These are phyloP conservation scores for Diophrys appendiculata DNA, from an alignment of 73 alveolate genomes.

Conservation along the genomic window DNA sequence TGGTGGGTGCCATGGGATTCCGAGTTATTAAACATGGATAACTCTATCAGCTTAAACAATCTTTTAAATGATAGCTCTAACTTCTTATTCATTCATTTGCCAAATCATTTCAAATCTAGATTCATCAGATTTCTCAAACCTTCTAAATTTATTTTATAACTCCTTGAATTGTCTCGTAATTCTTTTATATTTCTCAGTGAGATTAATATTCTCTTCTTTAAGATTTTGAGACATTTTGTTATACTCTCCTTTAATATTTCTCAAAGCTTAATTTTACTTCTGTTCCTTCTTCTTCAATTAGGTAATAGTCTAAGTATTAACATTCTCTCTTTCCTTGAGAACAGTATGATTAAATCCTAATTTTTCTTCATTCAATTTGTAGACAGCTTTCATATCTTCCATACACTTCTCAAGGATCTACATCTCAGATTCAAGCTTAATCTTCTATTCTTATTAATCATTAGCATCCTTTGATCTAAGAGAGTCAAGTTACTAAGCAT, in stretches of 20 bases:
- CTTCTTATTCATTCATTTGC: constrained; percentile 86
- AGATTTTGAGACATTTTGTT: constrained; percentile 49
- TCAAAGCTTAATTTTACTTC: constrained; percentile 57
- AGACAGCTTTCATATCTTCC: constrained; percentile 88
- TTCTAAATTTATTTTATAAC: constrained; percentile 68
- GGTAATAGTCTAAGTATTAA: constrained; percentile 54
- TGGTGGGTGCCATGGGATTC: constrained; percentile 86
- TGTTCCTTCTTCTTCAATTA: constrained; percentile 67
- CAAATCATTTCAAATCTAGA: constrained; percentile 74
- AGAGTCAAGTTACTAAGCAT: constrained; percentile 70
- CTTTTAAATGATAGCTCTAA: constrained; percentile 71
- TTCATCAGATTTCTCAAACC: constrained; percentile 76
- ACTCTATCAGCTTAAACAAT: constrained; percentile 81
- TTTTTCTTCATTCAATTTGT: constrained; percentile 73
- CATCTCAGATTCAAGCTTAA: constrained; percentile 79
- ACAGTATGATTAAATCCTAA: constrained; percentile 74
- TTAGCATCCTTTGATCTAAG: constrained; percentile 77
- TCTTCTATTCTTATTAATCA: constrained; percentile 71
- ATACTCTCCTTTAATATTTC: constrained; percentile 61
- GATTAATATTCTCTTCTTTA: constrained; percentile 62
- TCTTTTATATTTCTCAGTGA: constrained; percentile 76
- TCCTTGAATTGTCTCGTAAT: constrained; percentile 78
- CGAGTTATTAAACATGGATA: constrained; percentile 78
- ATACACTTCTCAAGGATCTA: constrained; percentile 75
- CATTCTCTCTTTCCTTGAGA: constrained; percentile 68